phyloP scores from a whole-genome alignment of 2,329 filamentous ascomycete genomes.

The Neoarthrinium moseri region DNA sequence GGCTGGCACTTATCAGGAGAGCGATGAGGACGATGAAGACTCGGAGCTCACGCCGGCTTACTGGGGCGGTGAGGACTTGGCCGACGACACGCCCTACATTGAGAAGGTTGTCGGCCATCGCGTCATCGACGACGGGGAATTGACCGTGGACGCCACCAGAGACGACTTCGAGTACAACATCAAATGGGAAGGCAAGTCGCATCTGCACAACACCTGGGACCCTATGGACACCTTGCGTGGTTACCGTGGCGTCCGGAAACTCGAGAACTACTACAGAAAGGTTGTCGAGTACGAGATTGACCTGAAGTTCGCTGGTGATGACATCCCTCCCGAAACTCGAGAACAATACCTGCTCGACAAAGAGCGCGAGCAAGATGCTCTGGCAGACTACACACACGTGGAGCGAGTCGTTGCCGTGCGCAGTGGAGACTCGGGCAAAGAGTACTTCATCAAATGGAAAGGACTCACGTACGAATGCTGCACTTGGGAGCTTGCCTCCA shows the following conservation, averaged over 20 bases:
- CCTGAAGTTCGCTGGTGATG: conserved; percentile 70
- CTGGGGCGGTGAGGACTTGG: conserved; percentile 64
- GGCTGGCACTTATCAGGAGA: conserved; percentile 63
- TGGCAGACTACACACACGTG: conserved; percentile 87
- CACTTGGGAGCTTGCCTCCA: conserved; percentile 82
- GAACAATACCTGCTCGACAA: conserved; percentile 96
- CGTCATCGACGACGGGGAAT: conserved; percentile 65
- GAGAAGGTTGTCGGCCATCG: conserved; percentile 89
- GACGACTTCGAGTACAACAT: conserved; percentile 89
- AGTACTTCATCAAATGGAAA: conserved; percentile 98
- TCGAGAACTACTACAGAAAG: conserved; percentile 94
- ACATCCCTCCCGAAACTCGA: conserved; percentile 78
- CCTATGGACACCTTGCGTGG: conserved; percentile 69
- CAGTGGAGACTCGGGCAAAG: conserved; percentile 74
- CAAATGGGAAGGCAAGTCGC: conserved; percentile 96
- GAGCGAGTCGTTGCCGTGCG: conserved; percentile 87
- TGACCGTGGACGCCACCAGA: conserved; percentile 55
- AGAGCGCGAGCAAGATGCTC: conserved; percentile 83
- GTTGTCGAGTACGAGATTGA: conserved; percentile 77
- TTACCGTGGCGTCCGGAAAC: conserved; percentile 80
- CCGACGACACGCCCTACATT: conserved; percentile 81
- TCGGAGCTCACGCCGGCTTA: conserved; percentile 68
- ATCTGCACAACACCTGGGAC: conserved; percentile 96
- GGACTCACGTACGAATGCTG: conserved; percentile 89
- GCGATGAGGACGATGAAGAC: conserved; percentile 65